Base-by-base conservation (phyloP, 2,329 filamentous ascomycete species). In the Exophiala mesophila region DNA sequence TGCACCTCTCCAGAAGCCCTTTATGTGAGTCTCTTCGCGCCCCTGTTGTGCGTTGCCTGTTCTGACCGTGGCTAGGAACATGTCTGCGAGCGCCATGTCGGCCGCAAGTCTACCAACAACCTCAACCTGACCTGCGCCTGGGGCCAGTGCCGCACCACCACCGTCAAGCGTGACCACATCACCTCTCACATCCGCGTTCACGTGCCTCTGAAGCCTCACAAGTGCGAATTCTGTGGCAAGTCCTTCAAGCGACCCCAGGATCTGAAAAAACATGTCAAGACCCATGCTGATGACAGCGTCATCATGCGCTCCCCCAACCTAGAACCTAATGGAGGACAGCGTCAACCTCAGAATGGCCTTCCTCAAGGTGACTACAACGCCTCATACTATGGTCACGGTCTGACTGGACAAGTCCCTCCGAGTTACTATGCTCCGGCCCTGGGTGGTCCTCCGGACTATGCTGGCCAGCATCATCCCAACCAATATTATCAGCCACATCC, bases 241-340 rank as follows among this genome's bases (percentile, higher is more conserved):
- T 89, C 89, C 1, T 98, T 98, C 77, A 98, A 98, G 79, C 85
- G 92, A 23, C 92, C 92, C 2, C 92, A 98, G 71, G 92, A 98
- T 72, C 67, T 98, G 59, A 97, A 98, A 80, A 98, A 98, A 74
- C 92, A 98, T 65, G 88, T 97, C 67, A 98, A 97, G 81, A 97
- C 90, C 3, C 90, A 97, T 63, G 90, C 90, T 57, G 90, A 97
- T 61, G 90, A 96, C 68, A 94, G 88, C 30, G 87, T 94, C 29
- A 72, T 79, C 49, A 72, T 79, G 48, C 74, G 77, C 56, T 82
- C 78, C 32, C 79, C 79, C 3, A 51, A 51, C 35, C 16, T 51
- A 12, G 77, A 80, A 57, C 76, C 78, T 18, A 74, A 73, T 55
- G 59, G 63, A 39, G 59, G 63, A 30, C 58, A 68, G 50, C 64